Conservation (phyloP, 768 basidiomycete genomes). For the Cytidiella melzeri region DNA sequence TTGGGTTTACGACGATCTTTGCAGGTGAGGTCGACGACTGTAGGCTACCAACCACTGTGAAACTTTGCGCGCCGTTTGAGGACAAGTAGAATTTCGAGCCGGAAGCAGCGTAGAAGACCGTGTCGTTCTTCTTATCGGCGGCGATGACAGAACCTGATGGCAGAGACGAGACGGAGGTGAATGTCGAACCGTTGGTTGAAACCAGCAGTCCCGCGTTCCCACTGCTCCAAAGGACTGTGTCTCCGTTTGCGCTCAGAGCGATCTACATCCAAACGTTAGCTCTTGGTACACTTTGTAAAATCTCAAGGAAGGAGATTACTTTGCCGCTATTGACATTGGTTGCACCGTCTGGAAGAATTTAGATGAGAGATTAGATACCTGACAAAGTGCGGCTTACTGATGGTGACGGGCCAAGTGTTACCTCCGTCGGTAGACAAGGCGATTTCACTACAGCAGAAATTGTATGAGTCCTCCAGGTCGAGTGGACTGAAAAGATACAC, state of each 20-base stretch:
- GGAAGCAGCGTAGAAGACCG: constrained; percentile 55
- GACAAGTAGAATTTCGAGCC: constrained; percentile 55
- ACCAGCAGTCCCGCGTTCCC: constrained; percentile 42
- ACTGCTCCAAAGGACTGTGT: constrained; percentile 54
- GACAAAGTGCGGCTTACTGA: constrained; percentile 24
- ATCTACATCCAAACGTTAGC: constrained; percentile 14
- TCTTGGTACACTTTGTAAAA: too few species aligned
- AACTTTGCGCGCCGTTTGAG: constrained; percentile 48
- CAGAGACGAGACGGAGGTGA: constrained; percentile 43
- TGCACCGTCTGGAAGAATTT: constrained; percentile 27
- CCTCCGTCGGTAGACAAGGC: constrained; percentile 52
- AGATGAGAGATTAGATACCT: neutral
- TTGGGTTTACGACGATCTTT: constrained; percentile 50
- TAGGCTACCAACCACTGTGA: constrained; percentile 35
- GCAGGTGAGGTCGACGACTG: constrained; percentile 42
- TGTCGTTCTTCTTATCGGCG: constrained; percentile 53
- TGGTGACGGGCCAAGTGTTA: constrained; percentile 50
- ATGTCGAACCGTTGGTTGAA: constrained; percentile 43
- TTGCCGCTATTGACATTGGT: constrained; percentile 32
- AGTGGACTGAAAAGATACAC: neutral
- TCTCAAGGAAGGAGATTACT: constrained; percentile 1
- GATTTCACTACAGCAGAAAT: constrained; percentile 36
- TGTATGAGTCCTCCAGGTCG: neutral
- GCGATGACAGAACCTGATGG: constrained; percentile 51
- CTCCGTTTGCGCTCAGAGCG: constrained; percentile 46